Conservation (phyloP, 305 asterid genomes). For the Fraxinus platypoda region DNA sequence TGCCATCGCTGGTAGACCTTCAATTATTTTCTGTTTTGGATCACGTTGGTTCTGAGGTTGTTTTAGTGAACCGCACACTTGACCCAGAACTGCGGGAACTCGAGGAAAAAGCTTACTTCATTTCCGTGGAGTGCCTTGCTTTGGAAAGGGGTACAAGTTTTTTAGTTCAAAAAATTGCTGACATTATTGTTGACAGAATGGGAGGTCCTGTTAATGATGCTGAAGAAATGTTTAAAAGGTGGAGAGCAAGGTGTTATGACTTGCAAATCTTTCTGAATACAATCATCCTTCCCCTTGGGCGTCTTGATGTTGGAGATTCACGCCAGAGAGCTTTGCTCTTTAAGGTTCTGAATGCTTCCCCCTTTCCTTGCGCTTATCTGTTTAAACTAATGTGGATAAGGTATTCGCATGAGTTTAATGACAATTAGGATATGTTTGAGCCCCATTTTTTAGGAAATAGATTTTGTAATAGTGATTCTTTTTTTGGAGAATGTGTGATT, state of each 20-base stretch:
- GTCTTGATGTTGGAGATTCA: constrained; percentile 91
- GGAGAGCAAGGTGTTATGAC: constrained; percentile 71
- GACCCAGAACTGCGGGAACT: constrained; percentile 73
- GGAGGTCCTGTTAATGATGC: constrained; percentile 92
- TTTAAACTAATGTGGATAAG: constrained; percentile 16
- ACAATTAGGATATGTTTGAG: not conserved
- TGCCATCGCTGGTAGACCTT: constrained; percentile 76
- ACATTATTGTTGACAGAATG: constrained; percentile 72
- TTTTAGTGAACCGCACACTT: constrained; percentile 64
- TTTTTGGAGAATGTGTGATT: not conserved
- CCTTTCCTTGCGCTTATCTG: constrained; percentile 17
- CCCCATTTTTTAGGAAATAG: not conserved
- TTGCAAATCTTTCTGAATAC: constrained; percentile 49
- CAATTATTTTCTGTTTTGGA: constrained; percentile 58
- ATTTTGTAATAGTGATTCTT: not conserved
- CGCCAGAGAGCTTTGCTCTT: constrained; percentile 96
- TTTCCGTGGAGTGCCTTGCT: constrained; percentile 57
- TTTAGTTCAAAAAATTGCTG: constrained; percentile 76
- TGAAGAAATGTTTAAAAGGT: constrained; percentile 77
- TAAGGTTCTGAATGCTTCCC: constrained; percentile 59
- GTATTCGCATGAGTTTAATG: not conserved
- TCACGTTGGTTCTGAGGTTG: constrained; percentile 66
- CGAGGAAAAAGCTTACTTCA: constrained; percentile 68
- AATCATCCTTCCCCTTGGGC: constrained; percentile 75
- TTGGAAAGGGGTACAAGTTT: constrained; percentile 45